Percentiles rank a stretch among this genome's conserved stretches.
Evolutionary conservation across 176 grass and related monocot species (phyloP).

Genomic region (Elymus sibiricus): DNA sequence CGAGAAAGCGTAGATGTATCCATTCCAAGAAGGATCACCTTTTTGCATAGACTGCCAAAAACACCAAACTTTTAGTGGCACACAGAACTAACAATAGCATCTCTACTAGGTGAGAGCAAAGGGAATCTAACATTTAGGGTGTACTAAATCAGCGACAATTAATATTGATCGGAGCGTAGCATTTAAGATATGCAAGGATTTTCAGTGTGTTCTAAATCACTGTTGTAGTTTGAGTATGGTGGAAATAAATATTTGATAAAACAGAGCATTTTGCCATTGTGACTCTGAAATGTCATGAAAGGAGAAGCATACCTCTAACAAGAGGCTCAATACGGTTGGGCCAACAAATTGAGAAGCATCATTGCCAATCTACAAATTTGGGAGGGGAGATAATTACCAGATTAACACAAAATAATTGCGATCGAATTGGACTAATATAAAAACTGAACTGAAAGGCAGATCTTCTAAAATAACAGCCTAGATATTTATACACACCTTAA

Average conservation of each 20-base stretch:
- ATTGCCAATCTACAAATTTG: conserved; percentile 79
- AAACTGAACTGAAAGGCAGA: background rate
- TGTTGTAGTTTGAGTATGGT: background rate
- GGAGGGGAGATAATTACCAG: background rate
- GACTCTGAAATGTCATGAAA: conserved; percentile 22
- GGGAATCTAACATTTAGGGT: background rate
- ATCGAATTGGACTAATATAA: background rate
- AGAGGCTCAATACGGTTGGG: conserved; percentile 70
- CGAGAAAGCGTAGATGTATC: conserved; percentile 90
- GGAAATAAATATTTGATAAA: background rate
- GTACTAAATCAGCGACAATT: too few relatives aligned
- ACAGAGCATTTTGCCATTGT: background rate
- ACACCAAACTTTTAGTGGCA: conserved; percentile 6
- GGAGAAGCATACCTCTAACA: conserved; percentile 64
- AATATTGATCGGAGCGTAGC: too few relatives aligned
- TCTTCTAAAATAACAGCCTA: conserved; percentile 1
- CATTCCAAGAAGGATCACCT: conserved; percentile 75
- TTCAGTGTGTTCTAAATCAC: background rate
- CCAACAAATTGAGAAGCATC: conserved; percentile 98
- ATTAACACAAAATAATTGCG: background rate
- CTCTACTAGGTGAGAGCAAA: background rate
- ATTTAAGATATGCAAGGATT: background rate
- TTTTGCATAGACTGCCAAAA: conserved; percentile 85
- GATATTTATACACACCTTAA: conserved; percentile 60
- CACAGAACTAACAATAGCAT: background rate